phyloP scores from a whole-genome alignment of 108 stramenopile genomes.

The Mayamaea pseudoterrestris region DNA sequence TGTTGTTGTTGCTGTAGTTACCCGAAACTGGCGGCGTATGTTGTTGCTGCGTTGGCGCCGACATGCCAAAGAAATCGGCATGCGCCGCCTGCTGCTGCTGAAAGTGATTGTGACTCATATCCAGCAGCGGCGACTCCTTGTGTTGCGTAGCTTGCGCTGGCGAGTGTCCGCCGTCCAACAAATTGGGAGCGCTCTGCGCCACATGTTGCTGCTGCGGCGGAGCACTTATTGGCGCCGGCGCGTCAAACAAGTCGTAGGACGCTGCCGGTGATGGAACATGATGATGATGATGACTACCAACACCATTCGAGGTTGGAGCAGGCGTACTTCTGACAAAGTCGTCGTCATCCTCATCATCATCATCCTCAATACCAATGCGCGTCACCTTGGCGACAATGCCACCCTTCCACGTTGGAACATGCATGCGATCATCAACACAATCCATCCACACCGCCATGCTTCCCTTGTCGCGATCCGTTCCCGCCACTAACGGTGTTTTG shows the following conservation, averaged over 20 bases:
- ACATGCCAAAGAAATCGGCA: constrained; percentile 76
- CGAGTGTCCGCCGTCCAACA: background rate
- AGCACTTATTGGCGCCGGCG: constrained; percentile 4
- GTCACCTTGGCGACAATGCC: constrained; percentile 71
- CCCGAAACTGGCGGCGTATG: constrained; percentile 2
- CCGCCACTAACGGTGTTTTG: constrained; percentile 78
- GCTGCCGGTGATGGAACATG: constrained; percentile 9
- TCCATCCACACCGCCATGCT: constrained; percentile 85
- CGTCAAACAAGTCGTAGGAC: constrained; percentile 3
- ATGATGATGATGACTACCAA: background rate
- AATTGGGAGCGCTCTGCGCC: background rate
- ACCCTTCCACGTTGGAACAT: constrained; percentile 63
- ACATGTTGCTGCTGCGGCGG: constrained; percentile 4
- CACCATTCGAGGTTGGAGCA: background rate
- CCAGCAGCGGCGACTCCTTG: no score
- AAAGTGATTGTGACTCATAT: no score
- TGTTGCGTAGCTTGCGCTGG: no score
- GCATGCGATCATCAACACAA: constrained; percentile 54
- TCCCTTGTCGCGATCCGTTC: constrained; percentile 68
- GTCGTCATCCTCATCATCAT: constrained; percentile 57
- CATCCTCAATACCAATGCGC: constrained; percentile 51
- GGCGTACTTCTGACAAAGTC: constrained; percentile 12
- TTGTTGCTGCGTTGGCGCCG: constrained; percentile 25
- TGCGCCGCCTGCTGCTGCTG: constrained; percentile 17
- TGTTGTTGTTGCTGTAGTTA: no score